Percentiles rank a stretch among this genome's conserved stretches.
Conservation (phyloP, 352 stramenopile genomes). For the Ophiocytium majus region DNA sequence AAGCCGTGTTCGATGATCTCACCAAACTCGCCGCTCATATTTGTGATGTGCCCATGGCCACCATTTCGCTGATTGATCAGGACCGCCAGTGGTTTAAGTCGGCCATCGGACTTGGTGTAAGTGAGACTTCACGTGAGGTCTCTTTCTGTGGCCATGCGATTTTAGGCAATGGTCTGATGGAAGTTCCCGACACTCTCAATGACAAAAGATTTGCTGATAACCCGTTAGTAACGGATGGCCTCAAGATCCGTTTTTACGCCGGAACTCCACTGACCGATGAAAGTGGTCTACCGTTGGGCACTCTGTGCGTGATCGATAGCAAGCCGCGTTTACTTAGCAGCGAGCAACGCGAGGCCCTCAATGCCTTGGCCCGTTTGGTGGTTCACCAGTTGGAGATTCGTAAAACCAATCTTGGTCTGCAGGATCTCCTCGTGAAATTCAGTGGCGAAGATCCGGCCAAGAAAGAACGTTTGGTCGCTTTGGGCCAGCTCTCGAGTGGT, state of each 20-base stretch:
- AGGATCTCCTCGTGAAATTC: no score
- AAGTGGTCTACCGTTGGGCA: not conserved
- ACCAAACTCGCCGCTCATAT: not conserved
- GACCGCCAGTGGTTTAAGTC: slow-evolving; percentile 12
- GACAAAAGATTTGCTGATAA: slow-evolving; percentile 10
- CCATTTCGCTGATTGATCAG: not conserved
- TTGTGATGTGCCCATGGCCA: not conserved
- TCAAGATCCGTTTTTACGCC: not conserved
- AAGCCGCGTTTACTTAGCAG: no score
- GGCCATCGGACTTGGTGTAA: not conserved
- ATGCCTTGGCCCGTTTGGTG: no score
- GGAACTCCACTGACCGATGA: not conserved
- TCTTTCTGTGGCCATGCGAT: slow-evolving; percentile 16
- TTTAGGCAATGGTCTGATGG: not conserved
- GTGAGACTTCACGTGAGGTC: not conserved
- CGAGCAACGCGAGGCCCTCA: no score
- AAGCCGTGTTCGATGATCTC: not conserved
- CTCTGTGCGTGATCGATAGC: not conserved
- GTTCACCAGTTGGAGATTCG: no score
- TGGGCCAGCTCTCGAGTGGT: no score
- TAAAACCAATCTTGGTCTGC: no score
- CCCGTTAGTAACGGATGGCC: not conserved
- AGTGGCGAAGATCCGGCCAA: no score
- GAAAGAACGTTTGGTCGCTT: no score
- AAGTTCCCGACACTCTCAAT: not conserved